Percentiles rank a stretch among this genome's conserved stretches.
Evolutionary conservation across 306 rosid genomes (phyloP).

Genomic region (Herpetospermum pedunculosum): DNA sequence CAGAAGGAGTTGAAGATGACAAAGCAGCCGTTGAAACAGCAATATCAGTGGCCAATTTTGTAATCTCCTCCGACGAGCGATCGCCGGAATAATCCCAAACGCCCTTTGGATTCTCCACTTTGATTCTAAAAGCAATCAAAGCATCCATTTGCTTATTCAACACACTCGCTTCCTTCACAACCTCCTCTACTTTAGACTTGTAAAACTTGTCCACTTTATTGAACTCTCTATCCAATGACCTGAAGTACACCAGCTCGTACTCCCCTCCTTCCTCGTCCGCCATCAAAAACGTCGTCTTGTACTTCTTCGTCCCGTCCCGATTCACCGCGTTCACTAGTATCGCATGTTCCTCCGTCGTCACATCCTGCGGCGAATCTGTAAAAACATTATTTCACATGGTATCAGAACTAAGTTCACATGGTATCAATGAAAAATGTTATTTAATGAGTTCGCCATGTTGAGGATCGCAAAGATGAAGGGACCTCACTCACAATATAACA

Average conservation of each 20-base stretch:
- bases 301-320: slow-evolving; percentile 12
- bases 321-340: slow-evolving; percentile 3
- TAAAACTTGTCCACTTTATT: slow-evolving; percentile 53
- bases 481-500: too few species aligned
- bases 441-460: too few species aligned
- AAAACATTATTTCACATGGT: too few species aligned
- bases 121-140: slow-evolving; percentile 50
- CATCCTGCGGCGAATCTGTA: background rate
- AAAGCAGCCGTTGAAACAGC: background rate
- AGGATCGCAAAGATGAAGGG: too few species aligned
- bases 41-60: background rate
- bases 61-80: background rate
- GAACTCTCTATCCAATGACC: slow-evolving; percentile 42
- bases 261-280: slow-evolving; percentile 51
- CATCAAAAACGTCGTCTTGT: slow-evolving; percentile 39
- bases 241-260: slow-evolving; percentile 41
- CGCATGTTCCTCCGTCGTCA: background rate
- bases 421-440: too few species aligned
- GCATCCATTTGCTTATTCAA: slow-evolving; percentile 65
- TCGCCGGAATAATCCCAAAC: background rate
- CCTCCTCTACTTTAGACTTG: slow-evolving; percentile 35
- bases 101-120: slow-evolving; percentile 43
- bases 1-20: slow-evolving; percentile 6
- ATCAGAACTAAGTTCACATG: too few species aligned
- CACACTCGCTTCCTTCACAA: slow-evolving; percentile 43